A percentile compares a stretch with the other conserved stretches of the same genome.
Evolutionary conservation across 2,329 filamentous ascomycete species (phyloP).

Genomic region (Bretziella fagacearum): DNA sequence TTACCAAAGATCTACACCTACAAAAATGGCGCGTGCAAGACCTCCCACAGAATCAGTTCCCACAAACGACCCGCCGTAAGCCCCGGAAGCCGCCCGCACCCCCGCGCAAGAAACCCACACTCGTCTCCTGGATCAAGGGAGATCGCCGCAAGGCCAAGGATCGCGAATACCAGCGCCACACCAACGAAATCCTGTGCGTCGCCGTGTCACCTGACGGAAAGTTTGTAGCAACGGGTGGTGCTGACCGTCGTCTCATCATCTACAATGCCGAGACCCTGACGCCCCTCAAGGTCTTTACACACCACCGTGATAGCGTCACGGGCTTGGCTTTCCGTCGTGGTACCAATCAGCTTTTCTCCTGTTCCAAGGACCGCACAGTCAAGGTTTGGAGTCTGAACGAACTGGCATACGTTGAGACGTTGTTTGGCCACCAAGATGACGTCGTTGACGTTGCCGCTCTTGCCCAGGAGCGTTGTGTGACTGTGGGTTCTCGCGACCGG

Average conservation of each 20-base stretch:
- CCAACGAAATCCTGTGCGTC: slow-evolving; percentile 61
- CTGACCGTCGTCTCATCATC: slow-evolving; percentile 69
- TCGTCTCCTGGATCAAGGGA: slow-evolving; percentile 46
- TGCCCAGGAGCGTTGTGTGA: slow-evolving; percentile 74
- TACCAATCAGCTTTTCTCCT: slow-evolving; percentile 83
- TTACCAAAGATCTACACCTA: slow-evolving; percentile 67
- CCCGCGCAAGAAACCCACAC: slow-evolving; percentile 43
- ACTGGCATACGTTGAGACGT: slow-evolving; percentile 82
- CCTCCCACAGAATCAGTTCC: slow-evolving; percentile 41
- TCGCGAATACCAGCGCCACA: slow-evolving; percentile 57
- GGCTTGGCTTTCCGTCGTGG: slow-evolving; percentile 71
- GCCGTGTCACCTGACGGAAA: slow-evolving; percentile 80
- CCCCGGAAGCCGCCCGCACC: slow-evolving; percentile 40
- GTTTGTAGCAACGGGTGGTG: slow-evolving; percentile 78
- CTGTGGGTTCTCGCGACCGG: slow-evolving; percentile 76
- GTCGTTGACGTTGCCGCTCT: slow-evolving; percentile 72
- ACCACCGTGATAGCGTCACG: slow-evolving; percentile 78
- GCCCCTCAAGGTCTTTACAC: slow-evolving; percentile 69
- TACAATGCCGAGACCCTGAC: slow-evolving; percentile 70
- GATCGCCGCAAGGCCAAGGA: slow-evolving; percentile 43
- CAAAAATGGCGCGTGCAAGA: slow-evolving; percentile 80
- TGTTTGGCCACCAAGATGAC: slow-evolving; percentile 90
- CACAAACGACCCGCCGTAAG: slow-evolving; percentile 40
- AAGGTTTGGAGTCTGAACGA: slow-evolving; percentile 92
- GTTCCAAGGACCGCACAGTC: slow-evolving; percentile 78